Base-by-base conservation (phyloP, 2,329 filamentous ascomycete genomes). In the Botrytis medusae region DNA sequence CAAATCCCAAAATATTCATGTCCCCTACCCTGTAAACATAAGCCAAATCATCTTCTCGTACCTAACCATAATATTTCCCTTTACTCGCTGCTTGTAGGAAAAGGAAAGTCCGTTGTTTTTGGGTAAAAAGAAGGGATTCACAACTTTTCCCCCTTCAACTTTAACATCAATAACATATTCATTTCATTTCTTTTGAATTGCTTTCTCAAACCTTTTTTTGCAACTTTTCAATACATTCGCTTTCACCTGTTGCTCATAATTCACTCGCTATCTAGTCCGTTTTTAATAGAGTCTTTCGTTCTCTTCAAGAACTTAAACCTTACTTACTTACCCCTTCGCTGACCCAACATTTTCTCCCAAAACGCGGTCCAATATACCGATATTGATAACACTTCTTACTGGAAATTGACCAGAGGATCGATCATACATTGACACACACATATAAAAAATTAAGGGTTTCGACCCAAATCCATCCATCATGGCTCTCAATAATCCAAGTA, bases 401-500 rank as follows among this genome's bases (percentile, higher is more conserved):
- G 22, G 7, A 29, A 20, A 22, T 2, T 37, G 5, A n/a, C 16
- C 64, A 54, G 25, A 54, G 64, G 25, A 22, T 68, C 16, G n/a
- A 22, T 29, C 8, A 4, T 29, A 54, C 25, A 57, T 57, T 68
- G 64, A 42, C 22, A 18, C 51, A 60, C 29, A 68, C n/a, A 57
- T 48, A 54, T n/a, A 12, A 44, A 22, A 20, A 54, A 48, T 72
- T 1, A 71, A 69, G 78, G 76, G 77, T 78, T 78, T 76, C 77
- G 77, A 77, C 78, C 77, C 78, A 72, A 37, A 51, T 61, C 62
- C 71, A 70, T 77, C 82, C 82, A 85, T 78, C 81, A 92, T 92
- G 89, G 86, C 89, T 81, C 85, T 87, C 83, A 89, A 77, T 63
- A 75, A 72, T 59, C 76, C 76, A 75, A 73, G 77, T 77, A 88